Percentiles rank a stretch among this genome's conserved stretches.
Evolutionary conservation across 148 eudicot genomes (phyloP).

Genomic region (Camellia granthamiana): DNA sequence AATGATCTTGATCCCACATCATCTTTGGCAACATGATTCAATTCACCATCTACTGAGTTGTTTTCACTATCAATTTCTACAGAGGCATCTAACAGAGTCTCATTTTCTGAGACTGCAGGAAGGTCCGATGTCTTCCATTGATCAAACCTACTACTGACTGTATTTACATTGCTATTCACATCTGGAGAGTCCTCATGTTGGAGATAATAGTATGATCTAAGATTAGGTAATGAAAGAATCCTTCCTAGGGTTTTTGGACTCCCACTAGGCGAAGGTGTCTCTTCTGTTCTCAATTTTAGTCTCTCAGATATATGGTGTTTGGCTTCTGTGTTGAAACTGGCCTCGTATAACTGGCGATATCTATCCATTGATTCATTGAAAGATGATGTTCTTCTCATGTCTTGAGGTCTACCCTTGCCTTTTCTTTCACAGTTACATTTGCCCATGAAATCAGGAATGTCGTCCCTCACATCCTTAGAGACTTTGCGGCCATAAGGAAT

Average conservation of each 20-base stretch:
- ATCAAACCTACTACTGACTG: slow-evolving; percentile 18
- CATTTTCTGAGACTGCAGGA: slow-evolving; percentile 21
- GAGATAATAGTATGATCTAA: slow-evolving; percentile 29
- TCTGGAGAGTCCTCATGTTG: slow-evolving; percentile 24
- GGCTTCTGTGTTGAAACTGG: slow-evolving; percentile 26
- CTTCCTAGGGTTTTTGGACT: slow-evolving; percentile 34
- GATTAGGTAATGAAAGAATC: slow-evolving; percentile 72
- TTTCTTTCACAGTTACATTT: slow-evolving; percentile 5
- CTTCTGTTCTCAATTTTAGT: slow-evolving; percentile 32
- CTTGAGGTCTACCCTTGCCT: slow-evolving; percentile 10
- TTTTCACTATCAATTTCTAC: slow-evolving; percentile 22
- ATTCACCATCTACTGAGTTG: slow-evolving; percentile 11
- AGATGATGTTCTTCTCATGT: slow-evolving; percentile 40
- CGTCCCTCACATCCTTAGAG: slow-evolving; percentile 28
- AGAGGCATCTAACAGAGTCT: slow-evolving; percentile 3
- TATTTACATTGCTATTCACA: slow-evolving; percentile 5
- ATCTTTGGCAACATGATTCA: neutral
- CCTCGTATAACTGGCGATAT: slow-evolving; percentile 47
- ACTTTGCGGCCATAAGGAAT: slow-evolving; percentile 62
- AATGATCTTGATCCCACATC: too few species aligned
- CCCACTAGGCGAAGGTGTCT: slow-evolving; percentile 17
- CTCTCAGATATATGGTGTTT: slow-evolving; percentile 21
- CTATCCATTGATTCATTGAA: slow-evolving; percentile 53
- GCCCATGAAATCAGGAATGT: neutral
- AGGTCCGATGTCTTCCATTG: slow-evolving; percentile 10